These are phyloP conservation scores for Yamadazyma aaseri DNA, from an alignment of 1,139 yeast species.

Conservation along the genomic window DNA sequence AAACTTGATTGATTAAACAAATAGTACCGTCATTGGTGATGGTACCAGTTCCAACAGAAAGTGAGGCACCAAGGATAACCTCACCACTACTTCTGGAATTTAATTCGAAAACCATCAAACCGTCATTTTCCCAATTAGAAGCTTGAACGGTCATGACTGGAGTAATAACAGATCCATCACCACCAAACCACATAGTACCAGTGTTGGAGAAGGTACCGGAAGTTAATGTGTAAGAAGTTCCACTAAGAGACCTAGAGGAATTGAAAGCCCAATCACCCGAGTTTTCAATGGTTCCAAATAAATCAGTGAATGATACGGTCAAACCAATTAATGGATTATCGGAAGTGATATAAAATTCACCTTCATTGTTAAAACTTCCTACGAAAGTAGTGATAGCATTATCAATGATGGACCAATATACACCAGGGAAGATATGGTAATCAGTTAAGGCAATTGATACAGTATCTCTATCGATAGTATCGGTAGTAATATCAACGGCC, in stretches of 20 bases:
- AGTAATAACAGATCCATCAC: conserved; percentile 19
- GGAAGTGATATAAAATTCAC: conserved; percentile 23
- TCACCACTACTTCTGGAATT: conserved; percentile 18
- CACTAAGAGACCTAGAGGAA: conserved; percentile 16
- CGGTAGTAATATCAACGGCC: conserved; percentile 9
- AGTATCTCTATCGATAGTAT: conserved; percentile 9
- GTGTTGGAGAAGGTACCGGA: conserved; percentile 24
- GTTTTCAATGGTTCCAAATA: conserved; percentile 18
- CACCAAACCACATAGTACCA: conserved; percentile 30
- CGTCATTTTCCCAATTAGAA: conserved; percentile 25
- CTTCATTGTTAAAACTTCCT: conserved; percentile 23
- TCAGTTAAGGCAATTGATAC: conserved; percentile 7
- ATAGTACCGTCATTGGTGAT: conserved; percentile 31
- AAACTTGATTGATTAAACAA: conserved; percentile 25
- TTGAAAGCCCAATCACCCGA: conserved; percentile 26
- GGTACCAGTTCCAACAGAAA: conserved; percentile 10
- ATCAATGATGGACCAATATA: conserved; percentile 31
- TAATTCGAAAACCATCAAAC: conserved; percentile 26
- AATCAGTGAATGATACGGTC: conserved; percentile 10
- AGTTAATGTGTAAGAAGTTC: conserved; percentile 21
- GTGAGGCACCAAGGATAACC: conserved; percentile 19
- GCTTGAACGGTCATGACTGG: conserved; percentile 23
- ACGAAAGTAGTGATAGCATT: conserved; percentile 24
- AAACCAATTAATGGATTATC: conserved; percentile 12
- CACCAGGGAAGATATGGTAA: conserved; percentile 18